phyloP scores from a whole-genome alignment of 768 basidiomycete species.

The Pleurotus tuoliensis region DNA sequence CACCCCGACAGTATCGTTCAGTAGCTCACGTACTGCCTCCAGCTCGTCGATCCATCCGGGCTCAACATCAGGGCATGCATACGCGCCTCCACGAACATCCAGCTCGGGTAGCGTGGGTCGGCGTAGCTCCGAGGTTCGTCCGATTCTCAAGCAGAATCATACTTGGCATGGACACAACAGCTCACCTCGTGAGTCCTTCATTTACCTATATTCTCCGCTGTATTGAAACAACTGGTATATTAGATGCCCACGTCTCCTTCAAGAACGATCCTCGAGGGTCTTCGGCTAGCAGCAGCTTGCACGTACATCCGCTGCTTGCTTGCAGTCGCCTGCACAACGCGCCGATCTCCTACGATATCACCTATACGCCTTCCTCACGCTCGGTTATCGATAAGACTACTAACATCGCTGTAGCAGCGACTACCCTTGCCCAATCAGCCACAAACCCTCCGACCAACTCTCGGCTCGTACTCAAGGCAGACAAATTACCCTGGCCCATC shows the following conservation, averaged over 20 bases:
- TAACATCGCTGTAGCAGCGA: slow-evolving; percentile 47
- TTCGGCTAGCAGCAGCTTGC: slow-evolving; percentile 33
- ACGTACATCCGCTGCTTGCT: slow-evolving; percentile 65
- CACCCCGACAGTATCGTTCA: slow-evolving; percentile 21
- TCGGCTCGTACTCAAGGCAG: slow-evolving; percentile 45
- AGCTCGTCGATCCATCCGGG: slow-evolving; percentile 44
- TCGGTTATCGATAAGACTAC: slow-evolving; percentile 55
- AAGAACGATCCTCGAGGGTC: slow-evolving; percentile 16
- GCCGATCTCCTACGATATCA: slow-evolving; percentile 60
- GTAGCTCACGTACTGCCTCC: slow-evolving; percentile 49
- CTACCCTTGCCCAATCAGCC: slow-evolving; percentile 58
- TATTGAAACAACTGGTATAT: neutral
- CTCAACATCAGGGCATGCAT: slow-evolving; percentile 24
- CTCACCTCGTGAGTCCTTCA: slow-evolving; percentile 15
- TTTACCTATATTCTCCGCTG: slow-evolving; percentile 5
- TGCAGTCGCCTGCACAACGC: slow-evolving; percentile 51
- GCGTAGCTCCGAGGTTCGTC: slow-evolving; percentile 34
- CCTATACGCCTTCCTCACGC: slow-evolving; percentile 51
- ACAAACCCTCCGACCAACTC: slow-evolving; percentile 50
- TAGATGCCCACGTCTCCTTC: slow-evolving; percentile 31
- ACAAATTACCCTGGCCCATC: slow-evolving; percentile 62
- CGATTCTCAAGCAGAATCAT: slow-evolving; percentile 43
- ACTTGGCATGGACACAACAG: slow-evolving; percentile 38
- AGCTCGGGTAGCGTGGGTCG: slow-evolving; percentile 33
- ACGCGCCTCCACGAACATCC: slow-evolving; percentile 30